Evolutionary conservation across 139 green algal species (phyloP), one percentile per base, ranked within the genome.

Genomic region (Astrephomene gubernaculifera): DNA sequence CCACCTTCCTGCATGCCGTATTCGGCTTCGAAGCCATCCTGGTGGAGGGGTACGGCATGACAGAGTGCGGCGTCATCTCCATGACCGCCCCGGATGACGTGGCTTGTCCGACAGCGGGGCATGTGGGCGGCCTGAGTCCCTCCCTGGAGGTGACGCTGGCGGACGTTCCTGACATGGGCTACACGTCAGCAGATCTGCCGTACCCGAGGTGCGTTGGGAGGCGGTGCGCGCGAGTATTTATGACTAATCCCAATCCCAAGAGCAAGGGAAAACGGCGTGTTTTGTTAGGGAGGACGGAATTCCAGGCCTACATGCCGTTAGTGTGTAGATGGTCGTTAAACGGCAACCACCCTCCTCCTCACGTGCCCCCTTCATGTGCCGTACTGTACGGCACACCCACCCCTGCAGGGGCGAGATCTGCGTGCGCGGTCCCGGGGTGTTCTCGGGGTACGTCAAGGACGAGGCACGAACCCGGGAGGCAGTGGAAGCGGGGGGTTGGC

Each of bases 81-180:
- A 81, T 95, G 69, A 96, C 93, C 2, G 80, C 84, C 8, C 84
- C 86, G 0, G 93, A 95, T 2, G 95, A 98, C 73, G n/a, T n/a
- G n/a, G n/a, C n/a, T n/a, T n/a, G n/a, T n/a, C 65, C 91, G 14
- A 91, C 84, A 33, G 91, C 89, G n/a, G 89, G 87, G 6, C 93
- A 99, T 83, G 96, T 99, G 84, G 97, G 97, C 22, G 88, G 90
- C 2, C 96, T 96, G 7, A 84, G 95, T 41, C 94, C 96, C 19
- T 94, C 89, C 72, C 93, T 93, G 57, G 94, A 98, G 89, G 81
- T 98, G 73, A 98, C 98, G 90, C 94, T 99, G 49, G 94, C 93
- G 27, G 96, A 98, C 88, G 94, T 99, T 27, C 97, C 97, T 0
- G 97, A 99, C 88, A 99, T 99, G 97, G 93, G 92, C 52, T 99